Conservation (phyloP, 2,329 filamentous ascomycete genomes). For the Epichloe glyceriae region DNA sequence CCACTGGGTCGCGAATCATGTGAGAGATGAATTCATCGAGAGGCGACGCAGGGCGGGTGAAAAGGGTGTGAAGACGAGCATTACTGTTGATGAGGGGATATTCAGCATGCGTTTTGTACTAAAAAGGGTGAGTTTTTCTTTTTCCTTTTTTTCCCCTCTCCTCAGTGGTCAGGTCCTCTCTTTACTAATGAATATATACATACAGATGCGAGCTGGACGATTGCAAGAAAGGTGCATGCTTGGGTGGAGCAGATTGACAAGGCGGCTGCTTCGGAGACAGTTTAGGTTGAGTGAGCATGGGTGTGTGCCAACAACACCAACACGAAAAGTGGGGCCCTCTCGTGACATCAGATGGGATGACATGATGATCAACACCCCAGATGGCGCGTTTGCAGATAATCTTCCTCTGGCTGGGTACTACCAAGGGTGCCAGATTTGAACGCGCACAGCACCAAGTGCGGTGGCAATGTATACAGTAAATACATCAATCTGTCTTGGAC, state of each 20-base stretch:
- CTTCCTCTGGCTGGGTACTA: too few species aligned
- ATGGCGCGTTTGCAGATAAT: too few species aligned
- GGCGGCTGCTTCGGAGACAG: not conserved
- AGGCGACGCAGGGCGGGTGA: conserved; percentile 16
- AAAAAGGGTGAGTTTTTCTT: conserved; percentile 20
- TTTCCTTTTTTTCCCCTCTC: not conserved
- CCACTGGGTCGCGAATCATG: conserved; percentile 47
- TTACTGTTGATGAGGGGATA: conserved; percentile 40
- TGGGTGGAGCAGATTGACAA: conserved; percentile 19
- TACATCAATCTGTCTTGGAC: too few species aligned
- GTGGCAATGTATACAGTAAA: too few species aligned
- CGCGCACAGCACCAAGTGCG: too few species aligned
- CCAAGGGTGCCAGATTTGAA: too few species aligned
- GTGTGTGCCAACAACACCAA: too few species aligned
- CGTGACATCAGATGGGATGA: too few species aligned
- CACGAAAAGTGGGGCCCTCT: too few species aligned
- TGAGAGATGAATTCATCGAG: conserved; percentile 42
- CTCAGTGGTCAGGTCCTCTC: not conserved
- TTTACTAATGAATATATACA: conserved; percentile 4
- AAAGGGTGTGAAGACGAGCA: conserved; percentile 28
- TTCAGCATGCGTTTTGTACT: conserved; percentile 49
- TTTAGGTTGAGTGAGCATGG: too few species aligned
- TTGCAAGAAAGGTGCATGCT: conserved; percentile 17
- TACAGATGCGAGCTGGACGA: conserved; percentile 15
- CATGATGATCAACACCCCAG: too few species aligned